Conservation (phyloP, 192 early-diverging fungal genomes). For the Gigaspora rosea region DNA sequence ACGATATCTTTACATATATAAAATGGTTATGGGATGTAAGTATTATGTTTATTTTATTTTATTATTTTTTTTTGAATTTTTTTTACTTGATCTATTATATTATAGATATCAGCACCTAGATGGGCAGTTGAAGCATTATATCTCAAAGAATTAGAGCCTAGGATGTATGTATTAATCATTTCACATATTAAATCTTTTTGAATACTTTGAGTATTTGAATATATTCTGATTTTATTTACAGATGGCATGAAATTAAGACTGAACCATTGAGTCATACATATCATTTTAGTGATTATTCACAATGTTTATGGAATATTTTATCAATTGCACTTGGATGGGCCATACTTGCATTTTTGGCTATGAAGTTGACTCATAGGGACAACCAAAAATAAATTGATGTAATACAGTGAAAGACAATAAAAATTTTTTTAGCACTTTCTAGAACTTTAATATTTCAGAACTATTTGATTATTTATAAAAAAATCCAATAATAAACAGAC, state of each 20-base stretch:
- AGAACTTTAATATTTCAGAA: too few species aligned
- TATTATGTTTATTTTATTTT: background rate
- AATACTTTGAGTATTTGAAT: too few species aligned
- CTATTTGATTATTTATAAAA: too few species aligned
- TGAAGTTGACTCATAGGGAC: slow-evolving; percentile 55
- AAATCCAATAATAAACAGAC: too few species aligned
- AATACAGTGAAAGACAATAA: too few species aligned
- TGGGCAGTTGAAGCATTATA: slow-evolving; percentile 65
- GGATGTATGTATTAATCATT: slow-evolving; percentile 16
- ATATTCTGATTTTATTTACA: background rate
- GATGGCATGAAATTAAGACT: slow-evolving; percentile 40
- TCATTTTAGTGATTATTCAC: slow-evolving; percentile 41
- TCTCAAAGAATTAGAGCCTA: slow-evolving; percentile 52
- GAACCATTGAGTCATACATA: slow-evolving; percentile 44
- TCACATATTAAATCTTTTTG: too few species aligned
- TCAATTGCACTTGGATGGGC: slow-evolving; percentile 56
- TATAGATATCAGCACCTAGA: slow-evolving; percentile 54
- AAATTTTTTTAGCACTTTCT: too few species aligned
- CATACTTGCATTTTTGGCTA: slow-evolving; percentile 49
- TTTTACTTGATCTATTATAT: background rate
- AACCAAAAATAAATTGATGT: slow-evolving; percentile 52
- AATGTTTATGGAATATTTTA: slow-evolving; percentile 44
- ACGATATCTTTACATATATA: slow-evolving; percentile 35
- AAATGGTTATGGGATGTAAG: slow-evolving; percentile 53
- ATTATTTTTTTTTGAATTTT: background rate